Percentiles rank a stretch among this genome's conserved stretches.
These are phyloP conservation scores for Nyssa sinensis DNA, from an alignment of 148 eudicot species.

Conservation along the genomic window DNA sequence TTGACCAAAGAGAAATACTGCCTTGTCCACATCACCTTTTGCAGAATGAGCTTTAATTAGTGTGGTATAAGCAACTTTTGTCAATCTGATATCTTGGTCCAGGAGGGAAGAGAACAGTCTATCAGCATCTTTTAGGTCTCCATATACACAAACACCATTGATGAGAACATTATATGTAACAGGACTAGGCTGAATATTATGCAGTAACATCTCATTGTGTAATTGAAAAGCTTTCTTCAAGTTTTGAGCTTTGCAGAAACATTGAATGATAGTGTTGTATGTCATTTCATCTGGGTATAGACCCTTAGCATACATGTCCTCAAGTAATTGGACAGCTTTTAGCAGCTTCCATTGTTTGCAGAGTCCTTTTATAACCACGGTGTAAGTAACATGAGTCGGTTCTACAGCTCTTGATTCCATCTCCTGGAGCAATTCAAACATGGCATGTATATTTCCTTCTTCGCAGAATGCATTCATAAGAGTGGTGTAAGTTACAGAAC, in stretches of 20 bases:
- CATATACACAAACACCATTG: constrained; percentile 61
- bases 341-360: constrained; percentile 50
- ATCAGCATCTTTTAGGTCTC: constrained; percentile 59
- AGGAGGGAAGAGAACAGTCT: constrained; percentile 42
- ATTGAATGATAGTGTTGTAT: constrained; percentile 70
- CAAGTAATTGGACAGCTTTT: constrained; percentile 45
- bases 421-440: constrained; percentile 49
- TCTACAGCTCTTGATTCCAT: constrained; percentile 49
- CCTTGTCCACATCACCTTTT: constrained; percentile 59
- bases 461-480: constrained; percentile 67
- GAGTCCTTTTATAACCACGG: constrained; percentile 65
- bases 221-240: constrained; percentile 45
- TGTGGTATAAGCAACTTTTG: constrained; percentile 64
- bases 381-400: constrained; percentile 72
- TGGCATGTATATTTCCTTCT: constrained; percentile 34
- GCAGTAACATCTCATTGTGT: constrained; percentile 50
- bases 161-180: constrained; percentile 74
- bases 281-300: constrained; percentile 61
- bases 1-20: constrained; percentile 45
- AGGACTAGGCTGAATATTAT: constrained; percentile 49
- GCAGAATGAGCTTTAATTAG: constrained; percentile 85
- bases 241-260: constrained; percentile 51
- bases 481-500: constrained; percentile 65
- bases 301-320: constrained; percentile 50
- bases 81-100: constrained; percentile 40